Evolutionary conservation across 2,329 filamentous ascomycete species (phyloP).

Genomic region (Verticillium alfalfae): DNA sequence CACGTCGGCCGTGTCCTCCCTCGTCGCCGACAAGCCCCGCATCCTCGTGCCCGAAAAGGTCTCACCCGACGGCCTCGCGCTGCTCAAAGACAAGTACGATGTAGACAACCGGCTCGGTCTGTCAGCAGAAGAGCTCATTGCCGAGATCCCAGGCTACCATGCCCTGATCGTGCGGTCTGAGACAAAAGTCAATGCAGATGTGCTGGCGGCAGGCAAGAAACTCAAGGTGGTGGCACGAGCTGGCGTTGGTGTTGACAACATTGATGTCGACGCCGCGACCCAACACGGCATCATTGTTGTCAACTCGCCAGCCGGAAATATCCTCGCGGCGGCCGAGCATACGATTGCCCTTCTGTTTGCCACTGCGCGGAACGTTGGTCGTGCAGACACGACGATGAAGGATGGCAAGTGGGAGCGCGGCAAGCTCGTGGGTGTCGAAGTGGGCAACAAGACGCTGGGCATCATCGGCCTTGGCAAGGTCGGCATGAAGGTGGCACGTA

Average conservation of each 20-base stretch:
- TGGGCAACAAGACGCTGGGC: slow-evolving; percentile 70
- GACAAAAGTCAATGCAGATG: slow-evolving; percentile 68
- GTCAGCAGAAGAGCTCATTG: slow-evolving; percentile 54
- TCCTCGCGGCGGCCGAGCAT: slow-evolving; percentile 74
- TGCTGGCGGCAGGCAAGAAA: slow-evolving; percentile 61
- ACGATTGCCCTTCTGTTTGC: slow-evolving; percentile 71
- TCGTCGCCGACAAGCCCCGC: slow-evolving; percentile 21
- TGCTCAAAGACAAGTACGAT: slow-evolving; percentile 61
- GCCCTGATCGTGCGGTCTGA: slow-evolving; percentile 76
- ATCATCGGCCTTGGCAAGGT: slow-evolving; percentile 81
- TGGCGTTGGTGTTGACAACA: slow-evolving; percentile 79
- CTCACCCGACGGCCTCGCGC: slow-evolving; percentile 68
- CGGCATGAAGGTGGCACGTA: slow-evolving; percentile 73
- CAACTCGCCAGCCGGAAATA: slow-evolving; percentile 75
- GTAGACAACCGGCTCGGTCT: slow-evolving; percentile 64
- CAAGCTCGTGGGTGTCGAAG: slow-evolving; percentile 69
- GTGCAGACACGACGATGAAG: slow-evolving; percentile 64
- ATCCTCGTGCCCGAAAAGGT: slow-evolving; percentile 77
- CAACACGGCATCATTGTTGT: slow-evolving; percentile 71
- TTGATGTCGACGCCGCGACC: slow-evolving; percentile 69
- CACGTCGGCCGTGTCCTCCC: slow-evolving; percentile 9
- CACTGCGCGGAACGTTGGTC: slow-evolving; percentile 67
- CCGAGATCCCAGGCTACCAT: slow-evolving; percentile 66
- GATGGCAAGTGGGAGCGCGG: slow-evolving; percentile 70
- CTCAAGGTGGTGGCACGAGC: slow-evolving; percentile 75